These are phyloP conservation scores for Blastobotrys chiropterorum DNA, from an alignment of 805 yeast species.

Conservation along the genomic window DNA sequence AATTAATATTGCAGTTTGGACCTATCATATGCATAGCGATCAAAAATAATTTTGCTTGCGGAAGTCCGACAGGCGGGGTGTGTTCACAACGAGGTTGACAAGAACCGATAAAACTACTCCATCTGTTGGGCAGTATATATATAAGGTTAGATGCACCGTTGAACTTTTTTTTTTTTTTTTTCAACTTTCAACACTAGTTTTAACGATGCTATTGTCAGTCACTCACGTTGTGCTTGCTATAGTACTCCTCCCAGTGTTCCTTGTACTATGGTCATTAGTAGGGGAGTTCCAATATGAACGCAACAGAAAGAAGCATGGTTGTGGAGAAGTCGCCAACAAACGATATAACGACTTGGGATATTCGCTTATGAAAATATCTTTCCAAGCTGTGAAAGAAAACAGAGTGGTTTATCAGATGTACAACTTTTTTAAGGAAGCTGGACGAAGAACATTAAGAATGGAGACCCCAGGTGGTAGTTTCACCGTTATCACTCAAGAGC, in stretches of 20 bases:
- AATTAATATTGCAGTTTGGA: too few relatives aligned
- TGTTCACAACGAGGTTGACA: too few relatives aligned
- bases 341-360: neutral
- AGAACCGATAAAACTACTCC: too few relatives aligned
- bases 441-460: neutral
- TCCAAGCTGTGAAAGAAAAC: neutral
- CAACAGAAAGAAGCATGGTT: neutral
- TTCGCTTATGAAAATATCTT: neutral
- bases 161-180: too few relatives aligned
- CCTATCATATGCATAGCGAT: too few relatives aligned
- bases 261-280: neutral
- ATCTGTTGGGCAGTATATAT: too few relatives aligned
- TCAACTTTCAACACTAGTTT: too few relatives aligned
- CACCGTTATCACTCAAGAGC: constrained; percentile 14
- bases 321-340: neutral
- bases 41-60: too few relatives aligned
- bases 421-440: neutral
- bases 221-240: neutral
- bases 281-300: neutral
- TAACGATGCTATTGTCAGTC: neutral
- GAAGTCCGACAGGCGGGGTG: too few relatives aligned
- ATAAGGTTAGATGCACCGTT: too few relatives aligned
- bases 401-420: neutral
- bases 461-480: neutral
- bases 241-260: neutral